Evolutionary conservation across 2,329 filamentous ascomycete species (phyloP), one percentile per base, ranked within the genome.

Genomic region (Colletotrichum theobromicola): DNA sequence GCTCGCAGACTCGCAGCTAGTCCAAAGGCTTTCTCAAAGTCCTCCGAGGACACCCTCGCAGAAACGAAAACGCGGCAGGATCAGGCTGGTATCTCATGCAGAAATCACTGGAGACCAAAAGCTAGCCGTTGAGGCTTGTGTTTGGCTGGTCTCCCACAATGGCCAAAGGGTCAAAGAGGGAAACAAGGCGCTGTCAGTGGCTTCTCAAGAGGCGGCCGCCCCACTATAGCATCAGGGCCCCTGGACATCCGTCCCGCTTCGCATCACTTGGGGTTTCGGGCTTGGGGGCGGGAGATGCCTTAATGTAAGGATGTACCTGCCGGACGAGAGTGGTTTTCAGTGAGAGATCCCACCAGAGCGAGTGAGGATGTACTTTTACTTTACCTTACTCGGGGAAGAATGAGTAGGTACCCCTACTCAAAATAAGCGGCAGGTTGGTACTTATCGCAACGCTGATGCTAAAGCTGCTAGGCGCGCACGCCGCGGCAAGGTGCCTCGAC

Each of bases 221-320:
- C 72, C 72, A 75, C 72, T 63, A 34, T 67, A 67, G 21, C 72
- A 75, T 67, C 69, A 60, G 58, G 53, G 35, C 69, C 62, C 70
- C 70, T 73, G 70, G 60, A 16, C 37, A 50, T 55, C 70, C 61
- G 73, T 74, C 61, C 73, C 69, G 70, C 60, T 75, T 75, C 70
- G 73, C 64, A 64, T 75, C 65, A 75, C 70, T 62, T 75, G 57
- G 34, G 70, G 73, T 75, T 75, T 75, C 73, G 73, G 73, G 64
- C 65, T 74, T 57, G 55, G 62, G 61, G 68, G 67, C 72, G 67
- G 67, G 42, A 71, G 61, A 28, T 66, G 30, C 67, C 67, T 69
- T 66, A 62, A 62, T 62, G 57, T 58, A 71, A 70, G 46, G 53
- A 24, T 57, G 46, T 24, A 67, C 42, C 63, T 66, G 63, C 24